A percentile compares a stretch with the other conserved stretches of the same genome.
phyloP scores from a whole-genome alignment of 495 filamentous ascomycete genomes.

The Tuber brumale region DNA sequence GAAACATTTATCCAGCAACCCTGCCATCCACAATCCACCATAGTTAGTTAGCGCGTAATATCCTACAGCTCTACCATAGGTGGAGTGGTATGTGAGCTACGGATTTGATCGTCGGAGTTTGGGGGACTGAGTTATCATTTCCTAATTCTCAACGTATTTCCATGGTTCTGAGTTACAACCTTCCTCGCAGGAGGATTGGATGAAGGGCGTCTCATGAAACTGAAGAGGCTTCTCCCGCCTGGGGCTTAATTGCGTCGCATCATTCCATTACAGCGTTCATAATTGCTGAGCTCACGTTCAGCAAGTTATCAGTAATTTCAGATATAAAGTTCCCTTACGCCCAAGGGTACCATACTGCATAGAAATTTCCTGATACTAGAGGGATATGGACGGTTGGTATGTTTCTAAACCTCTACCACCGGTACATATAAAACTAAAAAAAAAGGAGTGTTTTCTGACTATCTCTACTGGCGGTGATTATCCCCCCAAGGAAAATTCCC shows the following conservation, averaged over 20 bases:
- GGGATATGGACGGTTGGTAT: not conserved
- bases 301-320: not conserved
- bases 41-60: not conserved
- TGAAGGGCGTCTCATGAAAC: not conserved
- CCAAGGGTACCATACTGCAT: not conserved
- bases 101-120: not conserved
- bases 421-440: not conserved
- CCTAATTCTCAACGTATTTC: not conserved
- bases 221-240: not conserved
- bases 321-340: not conserved
- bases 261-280: not conserved
- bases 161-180: not conserved
- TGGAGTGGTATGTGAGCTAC: not conserved
- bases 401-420: not conserved
- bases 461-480: not conserved
- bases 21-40: not conserved
- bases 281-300: not conserved
- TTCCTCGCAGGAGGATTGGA: not conserved
- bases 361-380: not conserved
- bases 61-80: not conserved
- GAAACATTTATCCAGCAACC: not conserved
- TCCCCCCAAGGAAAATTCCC: not conserved
- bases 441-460: not conserved
- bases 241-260: not conserved
- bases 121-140: conserved; percentile 1